phyloP scores from a whole-genome alignment of 129 eudicot genomes.

The Flaveria bidentis region DNA sequence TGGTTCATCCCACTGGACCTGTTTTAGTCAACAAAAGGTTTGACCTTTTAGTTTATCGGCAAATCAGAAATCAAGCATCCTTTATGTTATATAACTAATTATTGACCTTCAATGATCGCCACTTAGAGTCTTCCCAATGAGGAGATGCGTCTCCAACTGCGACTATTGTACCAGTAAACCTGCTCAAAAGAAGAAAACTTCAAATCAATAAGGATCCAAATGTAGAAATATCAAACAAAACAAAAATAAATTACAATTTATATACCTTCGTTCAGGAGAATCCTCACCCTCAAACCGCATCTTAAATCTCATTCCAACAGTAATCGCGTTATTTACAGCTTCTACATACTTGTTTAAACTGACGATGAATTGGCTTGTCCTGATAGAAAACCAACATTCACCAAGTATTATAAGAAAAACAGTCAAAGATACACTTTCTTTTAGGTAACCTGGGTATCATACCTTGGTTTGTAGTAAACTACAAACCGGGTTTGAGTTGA shows the following conservation, averaged over 20 bases:
- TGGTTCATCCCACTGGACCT: conserved; percentile 97
- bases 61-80: neutral
- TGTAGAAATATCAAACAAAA: neutral
- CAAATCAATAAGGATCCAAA: neutral
- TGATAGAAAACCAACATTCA: conserved; percentile 16
- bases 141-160: conserved; percentile 71
- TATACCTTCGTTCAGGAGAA: conserved; percentile 87
- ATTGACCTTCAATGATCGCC: conserved; percentile 78
- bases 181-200: conserved; percentile 17
- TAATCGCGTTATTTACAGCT: conserved; percentile 58
- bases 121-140: conserved; percentile 71
- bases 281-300: conserved; percentile 98
- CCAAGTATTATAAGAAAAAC: neutral
- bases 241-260: neutral
- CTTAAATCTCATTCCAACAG: conserved; percentile 82
- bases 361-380: conserved; percentile 91
- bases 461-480: conserved; percentile 96
- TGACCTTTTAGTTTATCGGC: neutral
- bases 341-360: conserved; percentile 83
- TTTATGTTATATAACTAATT: neutral
- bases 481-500: conserved; percentile 66
- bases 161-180: conserved; percentile 80
- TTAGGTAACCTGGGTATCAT: conserved; percentile 4
- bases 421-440: neutral
- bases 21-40: conserved; percentile 15